phyloP scores from a whole-genome alignment of 2,329 filamentous ascomycete genomes.

The Aspergillus proliferans region DNA sequence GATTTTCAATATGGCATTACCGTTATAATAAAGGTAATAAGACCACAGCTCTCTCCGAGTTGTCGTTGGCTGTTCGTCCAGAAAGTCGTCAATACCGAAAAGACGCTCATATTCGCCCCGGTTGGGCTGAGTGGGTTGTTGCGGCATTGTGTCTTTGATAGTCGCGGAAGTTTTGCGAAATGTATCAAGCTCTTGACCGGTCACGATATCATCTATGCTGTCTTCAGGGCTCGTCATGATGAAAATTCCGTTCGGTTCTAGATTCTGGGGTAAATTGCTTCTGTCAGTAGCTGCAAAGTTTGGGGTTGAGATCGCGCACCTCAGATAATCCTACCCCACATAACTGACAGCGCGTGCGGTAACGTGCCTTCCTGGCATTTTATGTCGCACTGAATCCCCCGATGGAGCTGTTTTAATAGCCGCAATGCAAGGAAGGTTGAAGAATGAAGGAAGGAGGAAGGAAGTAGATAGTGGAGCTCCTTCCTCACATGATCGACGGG shows the following conservation, averaged over 20 bases:
- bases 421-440: background rate
- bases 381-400: background rate
- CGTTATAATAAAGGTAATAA: conserved; percentile 42
- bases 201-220: background rate
- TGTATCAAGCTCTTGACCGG: background rate
- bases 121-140: conserved; percentile 15
- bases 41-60: conserved; percentile 38
- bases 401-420: background rate
- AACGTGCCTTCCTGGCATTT: background rate
- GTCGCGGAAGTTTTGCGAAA: background rate
- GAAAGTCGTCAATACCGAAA: conserved; percentile 32
- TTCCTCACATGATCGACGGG: background rate
- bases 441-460: background rate
- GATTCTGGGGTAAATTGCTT: background rate
- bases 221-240: background rate
- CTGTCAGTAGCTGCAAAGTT: background rate
- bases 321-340: background rate
- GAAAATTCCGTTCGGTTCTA: background rate
- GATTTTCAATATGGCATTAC: conserved; percentile 9
- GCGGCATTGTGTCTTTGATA: conserved; percentile 4
- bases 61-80: conserved; percentile 34
- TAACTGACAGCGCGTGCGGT: background rate
- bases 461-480: background rate
- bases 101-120: conserved; percentile 29
- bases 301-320: background rate